A percentile compares a stretch with the other conserved stretches of the same genome.
Evolutionary conservation across 257 asterid species (phyloP).

Genomic region (Plectranthus barbatus): DNA sequence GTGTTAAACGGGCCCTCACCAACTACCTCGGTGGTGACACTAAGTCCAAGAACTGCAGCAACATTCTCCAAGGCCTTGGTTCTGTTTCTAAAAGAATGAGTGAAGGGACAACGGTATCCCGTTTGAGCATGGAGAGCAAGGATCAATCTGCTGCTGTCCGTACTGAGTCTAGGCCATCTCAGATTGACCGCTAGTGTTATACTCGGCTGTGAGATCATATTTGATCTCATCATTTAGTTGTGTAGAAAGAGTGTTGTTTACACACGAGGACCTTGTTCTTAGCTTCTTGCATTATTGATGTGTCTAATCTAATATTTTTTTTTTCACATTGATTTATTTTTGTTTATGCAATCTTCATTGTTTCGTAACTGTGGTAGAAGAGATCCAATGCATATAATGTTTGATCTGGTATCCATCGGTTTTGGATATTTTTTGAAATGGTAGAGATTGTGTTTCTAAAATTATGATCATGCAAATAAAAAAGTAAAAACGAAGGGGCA

Average conservation of each 20-base stretch:
- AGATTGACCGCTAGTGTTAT: conserved; percentile 26
- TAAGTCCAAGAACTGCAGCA: conserved; percentile 40
- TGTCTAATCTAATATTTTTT: conserved; percentile 6
- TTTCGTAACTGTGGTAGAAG: neutral
- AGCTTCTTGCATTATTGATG: neutral
- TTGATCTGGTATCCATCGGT: no score
- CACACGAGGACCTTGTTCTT: neutral
- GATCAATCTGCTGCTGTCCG: conserved; percentile 14
- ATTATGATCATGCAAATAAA: no score
- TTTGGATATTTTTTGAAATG: no score
- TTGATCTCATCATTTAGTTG: no score
- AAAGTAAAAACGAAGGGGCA: neutral
- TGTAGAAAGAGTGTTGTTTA: neutral
- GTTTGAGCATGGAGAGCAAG: conserved; percentile 33
- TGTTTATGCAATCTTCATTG: neutral
- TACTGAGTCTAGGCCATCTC: conserved; percentile 17
- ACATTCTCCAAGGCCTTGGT: conserved; percentile 35
- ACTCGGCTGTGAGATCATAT: neutral
- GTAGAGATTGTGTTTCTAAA: no score
- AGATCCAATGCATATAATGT: no score
- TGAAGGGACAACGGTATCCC: conserved; percentile 23
- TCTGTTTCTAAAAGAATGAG: conserved; percentile 39
- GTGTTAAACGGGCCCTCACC: conserved; percentile 61
- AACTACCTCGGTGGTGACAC: conserved; percentile 65
- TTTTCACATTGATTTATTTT: conserved; percentile 17